Base-by-base conservation (phyloP, 768 basidiomycete genomes). In the Symmetrospora coprosmae region DNA sequence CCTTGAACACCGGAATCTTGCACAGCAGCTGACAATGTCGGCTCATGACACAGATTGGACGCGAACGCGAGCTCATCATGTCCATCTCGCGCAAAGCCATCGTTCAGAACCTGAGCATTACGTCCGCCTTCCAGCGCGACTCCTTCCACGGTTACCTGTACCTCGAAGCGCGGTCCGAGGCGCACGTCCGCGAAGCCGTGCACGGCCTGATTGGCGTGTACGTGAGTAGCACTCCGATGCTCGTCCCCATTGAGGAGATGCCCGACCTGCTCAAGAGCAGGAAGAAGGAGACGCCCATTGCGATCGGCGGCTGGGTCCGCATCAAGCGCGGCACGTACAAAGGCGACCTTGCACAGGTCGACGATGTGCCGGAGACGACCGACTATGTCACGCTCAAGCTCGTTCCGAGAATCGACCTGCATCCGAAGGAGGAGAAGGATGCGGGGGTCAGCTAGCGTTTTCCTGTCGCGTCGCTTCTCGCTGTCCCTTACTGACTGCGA, bases 201-300 rank as follows among this genome's bases (percentile, higher is more conserved):
- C 79, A 82, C 59, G 92, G 92, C 27, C 83, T 97, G 47, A 86
- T 97, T 50, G 94, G 91, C 50, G 82, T 97, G 53, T 99, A 89
- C 72, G 79, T 82, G 30, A 33, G 60, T 2, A 63, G 30, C 21
- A 28, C 33, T 13, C 56, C 56, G 6, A 28, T 82, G 80, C 79
- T 94, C 33, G 90, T 96, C 0, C 90, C 90, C 6, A 89, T 96
- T 61, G 86, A 91, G 68, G 94, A 99, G 76, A 97, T 97, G 91
- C 88, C 94, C 17, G 87, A 86, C 62, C 76, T 97, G 35, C 78
- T 97, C 66, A 86, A 87, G 70, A 94, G 94, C 69, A 96, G 91
- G 77, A 91, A 91, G 75, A 85, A 90, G 70, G 87, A 90, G 64
- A 74, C 84, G 45, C 84, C 85, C 0, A 80, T 96, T 39, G 80